Percentiles rank a stretch among this genome's conserved stretches.
Conservation (phyloP, 2,329 filamentous ascomycete genomes). For the Aspergillus phoenicis region DNA sequence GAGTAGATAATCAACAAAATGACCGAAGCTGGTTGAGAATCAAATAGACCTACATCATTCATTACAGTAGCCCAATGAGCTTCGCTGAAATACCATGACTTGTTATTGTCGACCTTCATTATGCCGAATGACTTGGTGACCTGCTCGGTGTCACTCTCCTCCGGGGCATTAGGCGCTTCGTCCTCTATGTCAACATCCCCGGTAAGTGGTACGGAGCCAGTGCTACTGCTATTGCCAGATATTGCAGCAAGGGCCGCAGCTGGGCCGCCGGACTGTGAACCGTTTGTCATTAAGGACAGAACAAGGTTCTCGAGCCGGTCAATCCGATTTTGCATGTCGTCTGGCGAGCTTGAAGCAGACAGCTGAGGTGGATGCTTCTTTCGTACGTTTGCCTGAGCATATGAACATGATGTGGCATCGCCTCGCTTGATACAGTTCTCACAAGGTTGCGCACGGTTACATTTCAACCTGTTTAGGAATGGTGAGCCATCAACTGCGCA, state of each 20-base stretch:
- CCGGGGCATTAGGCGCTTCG: conserved; percentile 59
- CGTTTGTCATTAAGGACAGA: conserved; percentile 90
- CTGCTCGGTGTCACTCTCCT: conserved; percentile 70
- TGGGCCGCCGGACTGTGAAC: conserved; percentile 63
- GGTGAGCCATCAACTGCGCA: conserved; percentile 13
- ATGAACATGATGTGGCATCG: conserved; percentile 79
- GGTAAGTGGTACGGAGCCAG: conserved; percentile 40
- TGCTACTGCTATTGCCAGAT: conserved; percentile 42
- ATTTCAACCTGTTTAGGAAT: conserved; percentile 68
- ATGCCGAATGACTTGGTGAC: conserved; percentile 75
- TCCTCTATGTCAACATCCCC: conserved; percentile 52
- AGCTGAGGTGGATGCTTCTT: conserved; percentile 68
- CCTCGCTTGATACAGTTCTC: conserved; percentile 92
- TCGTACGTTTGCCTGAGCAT: conserved; percentile 68
- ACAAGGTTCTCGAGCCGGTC: conserved; percentile 92
- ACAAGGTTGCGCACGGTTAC: conserved; percentile 86
- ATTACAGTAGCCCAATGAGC: conserved; percentile 82
- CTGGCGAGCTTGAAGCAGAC: conserved; percentile 65
- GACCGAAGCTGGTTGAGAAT: not conserved
- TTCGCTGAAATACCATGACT: conserved; percentile 79
- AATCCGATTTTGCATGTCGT: conserved; percentile 99
- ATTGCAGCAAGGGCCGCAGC: conserved; percentile 63
- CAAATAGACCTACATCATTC: conserved; percentile 57
- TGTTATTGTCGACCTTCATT: conserved; percentile 77
- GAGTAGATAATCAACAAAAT: conserved; percentile 10